Evolutionary conservation across 768 basidiomycete genomes (phyloP).

Genomic region (Floccularia luteovirens): DNA sequence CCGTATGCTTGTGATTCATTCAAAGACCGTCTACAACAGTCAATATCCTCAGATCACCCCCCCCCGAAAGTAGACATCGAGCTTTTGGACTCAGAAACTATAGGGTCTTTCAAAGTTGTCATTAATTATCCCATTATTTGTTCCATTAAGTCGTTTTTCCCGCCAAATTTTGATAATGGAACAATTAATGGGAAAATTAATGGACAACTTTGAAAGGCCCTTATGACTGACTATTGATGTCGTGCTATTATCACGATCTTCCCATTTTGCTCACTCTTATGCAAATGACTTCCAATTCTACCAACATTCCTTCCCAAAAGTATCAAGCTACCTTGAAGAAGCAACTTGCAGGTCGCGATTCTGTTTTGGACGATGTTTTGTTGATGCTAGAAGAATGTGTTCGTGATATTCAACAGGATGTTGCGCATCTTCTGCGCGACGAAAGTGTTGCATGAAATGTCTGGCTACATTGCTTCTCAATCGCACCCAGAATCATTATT

Average conservation of each 20-base stretch:
- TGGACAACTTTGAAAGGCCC: no score
- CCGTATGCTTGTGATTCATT: constrained; percentile 38
- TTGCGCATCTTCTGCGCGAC: constrained; percentile 34
- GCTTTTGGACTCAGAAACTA: constrained; percentile 13
- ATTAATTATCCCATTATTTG: no score
- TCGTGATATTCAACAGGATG: constrained; percentile 49
- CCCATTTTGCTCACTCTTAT: constrained; percentile 39
- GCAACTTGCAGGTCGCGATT: constrained; percentile 60
- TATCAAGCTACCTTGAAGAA: constrained; percentile 55
- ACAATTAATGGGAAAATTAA: no score
- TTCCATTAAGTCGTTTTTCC: no score
- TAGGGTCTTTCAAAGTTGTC: no score
- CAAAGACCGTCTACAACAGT: constrained; percentile 27
- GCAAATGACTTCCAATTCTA: constrained; percentile 25
- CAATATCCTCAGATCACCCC: constrained; percentile 25
- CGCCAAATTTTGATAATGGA: no score
- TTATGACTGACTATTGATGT: neutral
- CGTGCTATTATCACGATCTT: constrained; percentile 16
- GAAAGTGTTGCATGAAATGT: no score
- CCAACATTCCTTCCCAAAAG: constrained; percentile 45
- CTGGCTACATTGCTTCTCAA: constrained; percentile 3
- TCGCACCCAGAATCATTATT: constrained; percentile 27
- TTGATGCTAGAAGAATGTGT: constrained; percentile 54
- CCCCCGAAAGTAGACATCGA: constrained; percentile 14
- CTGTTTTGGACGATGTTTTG: constrained; percentile 52